Evolutionary conservation across 805 yeast genomes (phyloP).

Genomic region (Candida tammaniensis): DNA sequence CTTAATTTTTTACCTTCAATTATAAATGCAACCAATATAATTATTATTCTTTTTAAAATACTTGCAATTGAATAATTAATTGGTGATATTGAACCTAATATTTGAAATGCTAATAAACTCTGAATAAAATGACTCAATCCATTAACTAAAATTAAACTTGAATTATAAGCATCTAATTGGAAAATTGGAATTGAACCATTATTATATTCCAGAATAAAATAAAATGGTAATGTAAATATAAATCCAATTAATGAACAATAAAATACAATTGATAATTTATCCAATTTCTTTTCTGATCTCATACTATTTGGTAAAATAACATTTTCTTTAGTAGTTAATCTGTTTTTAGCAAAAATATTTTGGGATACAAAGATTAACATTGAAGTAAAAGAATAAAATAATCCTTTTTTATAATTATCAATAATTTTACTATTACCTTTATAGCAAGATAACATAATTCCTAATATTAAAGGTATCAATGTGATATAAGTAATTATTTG

Average conservation of each 20-base stretch:
- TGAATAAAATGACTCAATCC: slow-evolving; percentile 71
- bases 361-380: slow-evolving; percentile 74
- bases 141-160: slow-evolving; percentile 50
- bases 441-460: slow-evolving; percentile 77
- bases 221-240: slow-evolving; percentile 62
- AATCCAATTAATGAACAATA: slow-evolving; percentile 74
- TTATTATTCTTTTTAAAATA: slow-evolving; percentile 69
- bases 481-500: slow-evolving; percentile 69
- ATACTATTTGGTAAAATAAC: slow-evolving; percentile 20
- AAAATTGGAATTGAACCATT: slow-evolving; percentile 24
- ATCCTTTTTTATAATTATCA: slow-evolving; percentile 32
- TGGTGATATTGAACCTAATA: slow-evolving; percentile 69
- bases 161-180: slow-evolving; percentile 29
- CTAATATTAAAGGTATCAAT: slow-evolving; percentile 71
- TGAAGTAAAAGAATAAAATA: slow-evolving; percentile 50
- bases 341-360: slow-evolving; percentile 75
- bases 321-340: slow-evolving; percentile 50
- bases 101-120: slow-evolving; percentile 71
- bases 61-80: slow-evolving; percentile 79
- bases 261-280: slow-evolving; percentile 67
- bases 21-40: slow-evolving; percentile 61
- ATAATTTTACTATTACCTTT: not conserved
- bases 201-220: slow-evolving; percentile 51
- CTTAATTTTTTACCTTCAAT: slow-evolving; percentile 50
- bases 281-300: slow-evolving; percentile 43